Conservation (phyloP, 1,284 basidiomycete species). For the Boletus calvinii region DNA sequence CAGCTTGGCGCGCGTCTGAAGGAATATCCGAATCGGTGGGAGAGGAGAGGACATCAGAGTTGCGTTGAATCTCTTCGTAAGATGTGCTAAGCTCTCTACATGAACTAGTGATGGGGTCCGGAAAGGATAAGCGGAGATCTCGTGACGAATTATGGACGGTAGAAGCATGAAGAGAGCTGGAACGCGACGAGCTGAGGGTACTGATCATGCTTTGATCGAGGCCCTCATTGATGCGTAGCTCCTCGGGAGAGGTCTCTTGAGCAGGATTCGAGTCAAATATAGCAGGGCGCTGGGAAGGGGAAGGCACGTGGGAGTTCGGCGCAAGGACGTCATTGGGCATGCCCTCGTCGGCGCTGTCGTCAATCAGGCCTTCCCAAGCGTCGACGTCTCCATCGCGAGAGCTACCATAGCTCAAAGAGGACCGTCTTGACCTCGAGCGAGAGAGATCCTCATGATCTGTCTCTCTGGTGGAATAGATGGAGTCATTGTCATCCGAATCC, state of each 20-base stretch:
- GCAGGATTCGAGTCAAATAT: constrained; percentile 28
- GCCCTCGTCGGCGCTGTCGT: constrained; percentile 53
- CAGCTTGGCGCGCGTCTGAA: constrained; percentile 14
- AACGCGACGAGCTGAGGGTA: constrained; percentile 68
- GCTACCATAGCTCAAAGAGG: constrained; percentile 64
- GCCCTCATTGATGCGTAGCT: constrained; percentile 63
- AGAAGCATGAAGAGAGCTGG: constrained; percentile 53
- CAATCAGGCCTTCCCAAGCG: constrained; percentile 71
- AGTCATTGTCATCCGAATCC: constrained; percentile 68
- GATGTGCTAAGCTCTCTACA: constrained; percentile 40
- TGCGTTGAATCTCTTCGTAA: constrained; percentile 28
- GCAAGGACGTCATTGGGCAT: constrained; percentile 33
- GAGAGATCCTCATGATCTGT: constrained; percentile 57
- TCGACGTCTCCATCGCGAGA: constrained; percentile 65
- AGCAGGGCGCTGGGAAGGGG: constrained; percentile 28
- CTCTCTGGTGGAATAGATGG: constrained; percentile 50
- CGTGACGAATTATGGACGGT: constrained; percentile 58
- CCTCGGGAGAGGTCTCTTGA: constrained; percentile 44
- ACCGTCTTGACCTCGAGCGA: constrained; percentile 59
- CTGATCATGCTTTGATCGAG: constrained; percentile 78
- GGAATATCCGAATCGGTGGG: constrained; percentile 19
- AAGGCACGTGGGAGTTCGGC: constrained; percentile 28
- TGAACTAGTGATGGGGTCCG: constrained; percentile 71
- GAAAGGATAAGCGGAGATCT: constrained; percentile 74
- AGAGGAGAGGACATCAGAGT: constrained; percentile 14